Conservation (phyloP, 805 yeast species). For the Pichia nakasei region DNA sequence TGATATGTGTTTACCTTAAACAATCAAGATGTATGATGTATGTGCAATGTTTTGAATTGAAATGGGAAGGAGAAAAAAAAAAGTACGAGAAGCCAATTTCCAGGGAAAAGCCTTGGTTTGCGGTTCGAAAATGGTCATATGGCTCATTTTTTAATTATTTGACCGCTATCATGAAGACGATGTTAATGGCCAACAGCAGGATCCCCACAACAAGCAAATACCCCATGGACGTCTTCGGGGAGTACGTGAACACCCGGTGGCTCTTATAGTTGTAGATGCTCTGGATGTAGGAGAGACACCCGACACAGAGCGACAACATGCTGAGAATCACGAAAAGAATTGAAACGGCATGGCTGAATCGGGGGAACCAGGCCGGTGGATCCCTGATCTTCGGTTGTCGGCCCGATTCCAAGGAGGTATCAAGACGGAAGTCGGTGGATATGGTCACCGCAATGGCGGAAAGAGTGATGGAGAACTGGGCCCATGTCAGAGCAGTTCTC, state of each 20-base stretch:
- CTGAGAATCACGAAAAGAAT: constrained; percentile 31
- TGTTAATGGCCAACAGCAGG: constrained; percentile 7
- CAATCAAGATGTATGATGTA: too few relatives aligned
- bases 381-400: not conserved
- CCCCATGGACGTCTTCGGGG: constrained; percentile 18
- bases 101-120: not conserved
- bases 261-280: constrained; percentile 37
- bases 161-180: constrained; percentile 5
- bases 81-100: not conserved
- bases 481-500: constrained; percentile 41
- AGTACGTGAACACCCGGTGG: constrained; percentile 32
- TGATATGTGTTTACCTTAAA: too few relatives aligned
- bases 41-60: too few relatives aligned
- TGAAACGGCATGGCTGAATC: constrained; percentile 19
- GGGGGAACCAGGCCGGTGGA: constrained; percentile 5
- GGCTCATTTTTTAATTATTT: too few relatives aligned
- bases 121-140: not conserved
- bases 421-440: constrained; percentile 35
- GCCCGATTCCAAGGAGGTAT: constrained; percentile 23
- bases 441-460: constrained; percentile 41
- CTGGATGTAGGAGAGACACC: constrained; percentile 34
- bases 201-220: constrained; percentile 17
- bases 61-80: not conserved
- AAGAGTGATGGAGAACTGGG: constrained; percentile 37
- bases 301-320: constrained; percentile 29